Base-by-base conservation (phyloP, 306 rosid genomes). In the Cicer pinnatifidum region DNA sequence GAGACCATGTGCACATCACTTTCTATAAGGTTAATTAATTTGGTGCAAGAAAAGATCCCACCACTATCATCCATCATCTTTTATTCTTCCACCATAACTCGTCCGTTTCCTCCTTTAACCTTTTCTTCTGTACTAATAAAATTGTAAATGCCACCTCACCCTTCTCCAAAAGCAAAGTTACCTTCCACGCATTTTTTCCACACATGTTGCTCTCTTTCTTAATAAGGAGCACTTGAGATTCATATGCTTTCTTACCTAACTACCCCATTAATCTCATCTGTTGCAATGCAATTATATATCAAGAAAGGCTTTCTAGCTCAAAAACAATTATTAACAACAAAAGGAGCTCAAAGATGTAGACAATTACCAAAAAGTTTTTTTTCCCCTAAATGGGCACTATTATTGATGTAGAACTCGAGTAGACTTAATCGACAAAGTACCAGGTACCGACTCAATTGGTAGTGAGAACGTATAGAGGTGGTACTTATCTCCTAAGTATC, bases 1-100 rank as follows among this genome's bases (percentile, higher is more conserved):
- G 71, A 70, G 77, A 71, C 76, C 85, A 82, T 51, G 85, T 74
- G 86, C 78, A 45, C 78, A 35, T 86, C 82, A 81, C 79, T 82
- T 67, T 82, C 46, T 58, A 23, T 59, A 7, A 35, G 50, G 81
- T 44, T 61, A 69, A 70, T 44, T 61, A 69, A 70, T 76, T 77
- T 84, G 72, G 48, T 70, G 71, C 62, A 56, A 23, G 45, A 23
- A 50, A 57, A 45, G 58, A 69, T 28, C 84, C 72, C 84, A 80
- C 80, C 33, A 58, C 9, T 62, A 46, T 60, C 82, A 37, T 57
- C 56, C 82, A 37, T 57, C 56, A 33, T 19, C 54, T 56, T 28
- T 28, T 53, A 65, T 65, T 77, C 72, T 75, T 67, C 79, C 82
- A 69, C 80, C 78, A 73, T 51, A 11, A 9, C 1, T 40, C 44